Evolutionary conservation across 495 filamentous ascomycete species (phyloP).

Genomic region (Aeminium ludgeri): DNA sequence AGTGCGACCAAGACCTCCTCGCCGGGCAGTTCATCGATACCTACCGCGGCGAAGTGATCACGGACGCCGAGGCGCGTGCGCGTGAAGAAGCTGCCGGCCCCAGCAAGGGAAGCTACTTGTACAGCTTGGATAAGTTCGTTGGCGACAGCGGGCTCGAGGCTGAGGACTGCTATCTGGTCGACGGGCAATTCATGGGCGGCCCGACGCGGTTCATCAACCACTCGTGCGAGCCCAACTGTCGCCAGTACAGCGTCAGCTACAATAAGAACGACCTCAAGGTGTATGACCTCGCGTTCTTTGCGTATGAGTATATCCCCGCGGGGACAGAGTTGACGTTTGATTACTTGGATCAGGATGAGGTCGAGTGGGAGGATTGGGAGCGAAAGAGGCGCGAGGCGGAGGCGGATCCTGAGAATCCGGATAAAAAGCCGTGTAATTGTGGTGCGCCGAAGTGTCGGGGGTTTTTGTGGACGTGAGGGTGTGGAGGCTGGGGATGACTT

Average conservation of each 20-base stretch:
- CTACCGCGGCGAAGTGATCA: constrained; percentile 82
- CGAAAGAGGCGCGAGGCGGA: constrained; percentile 19
- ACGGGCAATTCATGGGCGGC: constrained; percentile 42
- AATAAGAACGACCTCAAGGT: constrained; percentile 57
- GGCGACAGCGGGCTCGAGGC: constrained; percentile 24
- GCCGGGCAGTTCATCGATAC: constrained; percentile 75
- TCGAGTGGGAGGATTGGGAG: constrained; percentile 29
- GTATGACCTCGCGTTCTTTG: constrained; percentile 82
- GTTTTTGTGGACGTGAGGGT: constrained; percentile 37
- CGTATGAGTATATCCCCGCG: constrained; percentile 47
- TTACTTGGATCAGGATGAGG: constrained; percentile 44
- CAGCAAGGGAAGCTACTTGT: constrained; percentile 55
- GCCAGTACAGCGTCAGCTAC: constrained; percentile 65
- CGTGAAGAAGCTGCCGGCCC: constrained; percentile 38
- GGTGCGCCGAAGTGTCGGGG: constrained; percentile 48
- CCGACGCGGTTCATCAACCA: constrained; percentile 50
- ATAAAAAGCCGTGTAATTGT: constrained; percentile 46
- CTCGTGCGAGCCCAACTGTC: constrained; percentile 55
- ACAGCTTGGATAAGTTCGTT: constrained; percentile 63
- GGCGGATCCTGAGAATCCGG: constrained; percentile 31
- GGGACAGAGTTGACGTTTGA: constrained; percentile 74
- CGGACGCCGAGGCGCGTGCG: constrained; percentile 44
- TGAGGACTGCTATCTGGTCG: constrained; percentile 35
- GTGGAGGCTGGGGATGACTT: too few relatives aligned
- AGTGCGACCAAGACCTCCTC: constrained; percentile 47